Conservation (phyloP, 331 rosid species). For the Prunus yedoensis region DNA sequence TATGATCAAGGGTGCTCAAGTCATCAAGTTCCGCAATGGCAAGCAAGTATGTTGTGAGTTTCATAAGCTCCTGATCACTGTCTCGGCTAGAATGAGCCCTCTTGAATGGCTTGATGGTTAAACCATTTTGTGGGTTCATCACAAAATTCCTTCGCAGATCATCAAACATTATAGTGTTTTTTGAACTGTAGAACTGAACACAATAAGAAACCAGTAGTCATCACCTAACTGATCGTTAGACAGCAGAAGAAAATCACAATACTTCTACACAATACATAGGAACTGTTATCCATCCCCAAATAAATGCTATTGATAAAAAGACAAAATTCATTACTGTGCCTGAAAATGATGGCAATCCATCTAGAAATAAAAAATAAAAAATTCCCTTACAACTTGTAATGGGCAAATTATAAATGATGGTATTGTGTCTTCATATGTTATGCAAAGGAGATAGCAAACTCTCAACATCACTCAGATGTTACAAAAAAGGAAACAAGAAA, state of each 20-base stretch:
- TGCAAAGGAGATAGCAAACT: not conserved
- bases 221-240: slow-evolving; percentile 15
- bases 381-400: not conserved
- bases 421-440: not conserved
- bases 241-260: not conserved
- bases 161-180: slow-evolving; percentile 87
- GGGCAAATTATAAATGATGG: not conserved
- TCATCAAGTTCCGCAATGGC: slow-evolving; percentile 93
- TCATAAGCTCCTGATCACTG: slow-evolving; percentile 79
- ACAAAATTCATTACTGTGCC: not conserved
- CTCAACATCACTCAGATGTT: not conserved
- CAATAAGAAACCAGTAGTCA: slow-evolving; percentile 20
- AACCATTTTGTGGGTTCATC: slow-evolving; percentile 96
- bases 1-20: slow-evolving; percentile 72
- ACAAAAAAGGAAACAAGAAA: not conserved
- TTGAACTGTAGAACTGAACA: slow-evolving; percentile 73
- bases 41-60: slow-evolving; percentile 83
- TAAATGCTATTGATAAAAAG: not conserved
- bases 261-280: not conserved
- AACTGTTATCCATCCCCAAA: not conserved
- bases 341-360: not conserved
- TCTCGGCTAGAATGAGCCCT: slow-evolving; percentile 95
- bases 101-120: slow-evolving; percentile 91
- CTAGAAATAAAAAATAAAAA: not conserved
- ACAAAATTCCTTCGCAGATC: slow-evolving; percentile 85